Base-by-base conservation (phyloP, 1,284 basidiomycete species). In the Lentinula novae-zelandiae region DNA sequence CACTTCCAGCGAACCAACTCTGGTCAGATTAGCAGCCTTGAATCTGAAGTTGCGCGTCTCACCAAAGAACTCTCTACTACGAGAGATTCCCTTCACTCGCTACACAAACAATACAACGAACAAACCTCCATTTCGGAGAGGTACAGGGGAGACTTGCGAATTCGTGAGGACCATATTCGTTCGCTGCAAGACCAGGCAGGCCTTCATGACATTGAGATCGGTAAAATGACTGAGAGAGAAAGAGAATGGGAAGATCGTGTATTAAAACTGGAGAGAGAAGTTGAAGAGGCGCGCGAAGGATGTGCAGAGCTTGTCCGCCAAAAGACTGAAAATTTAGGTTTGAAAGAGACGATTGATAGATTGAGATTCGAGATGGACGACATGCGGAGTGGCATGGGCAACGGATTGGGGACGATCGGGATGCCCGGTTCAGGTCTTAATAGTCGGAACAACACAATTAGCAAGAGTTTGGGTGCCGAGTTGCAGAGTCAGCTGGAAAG, bases 261-360 rank as follows among this genome's bases (percentile, higher is more conserved):
- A 57, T 72, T 76, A 6, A 72, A 80, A 8, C 81, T 95, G 31
- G 88, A 93, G 67, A 67, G 72, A 5, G 92, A 95, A 63, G 78
- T 96, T 2, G 71, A 70, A 1, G 67, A 83, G 17, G 90, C 92
- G 1, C 84, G 89, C 52, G 82, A 86, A 64, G 86, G 89, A 0
- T 86, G 91, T 59, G 79, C 77, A 0, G 82, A 86, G 62, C 81
- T 96, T 39, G 92, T 95, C 60, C 89, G 89, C 66, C 93, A 96
- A 76, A 95, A 95, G 75, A 90, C 93, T 68, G 93, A 96, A 78
- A 96, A 96, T 68, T 70, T 95, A 64, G 76, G 92, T 70, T 79
- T 96, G 63, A 95, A 95, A 71, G 94, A 96, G 78, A 96, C 94
- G 0, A 96, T 96, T 66, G 93, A 96, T 71, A 83, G 93, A 38